These are phyloP conservation scores for Chaetomiaceae sp. DNA, from an alignment of 2,329 filamentous ascomycete species.

Conservation along the genomic window DNA sequence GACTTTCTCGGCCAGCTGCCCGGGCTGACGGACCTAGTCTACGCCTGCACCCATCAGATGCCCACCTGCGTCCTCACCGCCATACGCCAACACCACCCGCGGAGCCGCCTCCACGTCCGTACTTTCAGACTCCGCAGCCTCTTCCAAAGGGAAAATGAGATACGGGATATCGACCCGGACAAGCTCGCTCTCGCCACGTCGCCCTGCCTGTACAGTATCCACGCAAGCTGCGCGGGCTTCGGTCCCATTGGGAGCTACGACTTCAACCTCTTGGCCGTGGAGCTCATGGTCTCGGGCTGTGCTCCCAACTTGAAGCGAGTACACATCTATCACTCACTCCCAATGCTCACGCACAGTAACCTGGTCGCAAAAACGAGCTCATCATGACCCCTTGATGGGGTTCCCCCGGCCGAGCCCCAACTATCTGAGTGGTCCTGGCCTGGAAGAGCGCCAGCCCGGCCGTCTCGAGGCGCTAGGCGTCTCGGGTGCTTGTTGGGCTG, in stretches of 20 bases:
- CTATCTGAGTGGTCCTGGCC: too few species aligned
- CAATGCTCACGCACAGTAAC: too few species aligned
- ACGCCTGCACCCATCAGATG: conserved; percentile 1
- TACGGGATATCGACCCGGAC: conserved; percentile 2
- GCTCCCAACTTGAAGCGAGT: background rate
- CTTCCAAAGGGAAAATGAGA: background rate
- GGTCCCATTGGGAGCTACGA: background rate
- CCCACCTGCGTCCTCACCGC: conserved; percentile 5
- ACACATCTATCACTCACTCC: background rate
- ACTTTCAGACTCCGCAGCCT: conserved; percentile 8
- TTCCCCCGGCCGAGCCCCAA: too few species aligned
- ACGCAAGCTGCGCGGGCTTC: background rate
- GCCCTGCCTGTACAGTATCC: conserved; percentile 10
- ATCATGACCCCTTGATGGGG: too few species aligned
- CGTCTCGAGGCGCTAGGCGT: background rate
- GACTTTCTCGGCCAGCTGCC: conserved; percentile 3
- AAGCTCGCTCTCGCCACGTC: conserved; percentile 1
- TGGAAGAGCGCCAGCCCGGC: background rate
- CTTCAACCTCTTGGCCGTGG: background rate
- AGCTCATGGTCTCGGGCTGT: background rate
- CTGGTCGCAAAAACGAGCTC: too few species aligned
- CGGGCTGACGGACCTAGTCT: conserved; percentile 8
- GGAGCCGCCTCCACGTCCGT: conserved; percentile 7
- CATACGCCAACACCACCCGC: conserved; percentile 1
- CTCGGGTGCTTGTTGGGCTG: background rate